Evolutionary conservation across 768 basidiomycete species (phyloP), one percentile per base, ranked within the genome.

Genomic region (Symmetrospora coprosmae): DNA sequence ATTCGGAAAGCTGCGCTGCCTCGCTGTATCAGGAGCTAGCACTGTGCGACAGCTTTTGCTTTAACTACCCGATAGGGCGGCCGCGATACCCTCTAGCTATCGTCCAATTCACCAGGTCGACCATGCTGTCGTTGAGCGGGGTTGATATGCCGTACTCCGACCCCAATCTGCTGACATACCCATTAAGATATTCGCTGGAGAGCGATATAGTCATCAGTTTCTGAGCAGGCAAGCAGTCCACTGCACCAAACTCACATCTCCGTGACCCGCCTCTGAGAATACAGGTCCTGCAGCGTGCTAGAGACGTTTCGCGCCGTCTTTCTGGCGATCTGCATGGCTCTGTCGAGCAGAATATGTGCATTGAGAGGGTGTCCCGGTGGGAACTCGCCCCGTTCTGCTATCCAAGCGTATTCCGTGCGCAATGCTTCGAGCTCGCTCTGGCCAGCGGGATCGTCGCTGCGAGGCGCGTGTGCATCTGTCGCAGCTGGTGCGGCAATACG

Each of bases 211-310:
- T 13, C 11, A 51, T 51, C 8, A 9, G 13, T 31, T 14, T 34
- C 5, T 31, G 25, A 39, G 13, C n/a, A n/a, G 6, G 8, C 39
- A 9, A 4, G 27, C 19, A 4, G 11, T 35, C 4, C 11, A 28
- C n/a, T 17, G 28, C 30, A 21, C 7, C 14, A 27, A 40, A 48
- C 58, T 47, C 35, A 60, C 58, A 60, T 47, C 35, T 60, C 58
- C 21, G 45, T 47, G 9, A 16, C 16, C 3, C 75, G 74, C n/a
- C 66, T 55, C 40, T 82, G 82, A 31, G 72, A 71, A 62, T 77
- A 77, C 28, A 91, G 71, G 69, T 92, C 88, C 16, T 75, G 70
- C 17, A 89, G 75, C 80, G 88, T 94, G 16, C 84, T 86, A 5
- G 87, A 88, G 50, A 82, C 78, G 69, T 90, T 88, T 14, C 74